phyloP scores from a whole-genome alignment of 2,329 filamentous ascomycete species.

The Aschersonia sp. region DNA sequence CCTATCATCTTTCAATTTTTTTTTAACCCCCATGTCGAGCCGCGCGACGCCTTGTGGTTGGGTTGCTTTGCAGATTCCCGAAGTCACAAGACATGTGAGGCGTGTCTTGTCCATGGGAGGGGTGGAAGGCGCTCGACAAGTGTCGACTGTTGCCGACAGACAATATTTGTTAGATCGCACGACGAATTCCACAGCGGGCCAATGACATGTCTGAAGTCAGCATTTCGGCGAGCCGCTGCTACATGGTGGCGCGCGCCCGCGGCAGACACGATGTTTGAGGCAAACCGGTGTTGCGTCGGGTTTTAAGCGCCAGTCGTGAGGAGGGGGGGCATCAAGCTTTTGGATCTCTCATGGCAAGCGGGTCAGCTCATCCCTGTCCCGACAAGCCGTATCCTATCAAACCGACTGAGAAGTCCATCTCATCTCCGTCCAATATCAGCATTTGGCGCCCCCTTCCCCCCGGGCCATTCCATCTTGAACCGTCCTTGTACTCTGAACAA shows the following conservation, averaged over 20 bases:
- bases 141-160: neutral
- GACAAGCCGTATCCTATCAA: neutral
- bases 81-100: constrained; percentile 27
- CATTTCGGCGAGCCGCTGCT: constrained; percentile 28
- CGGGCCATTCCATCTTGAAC: too few relatives aligned
- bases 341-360: constrained; percentile 1
- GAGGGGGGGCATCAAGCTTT: constrained; percentile 19
- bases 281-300: too few relatives aligned
- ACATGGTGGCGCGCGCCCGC: neutral
- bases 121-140: neutral
- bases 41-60: neutral
- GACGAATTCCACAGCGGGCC: constrained; percentile 10
- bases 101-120: too few relatives aligned
- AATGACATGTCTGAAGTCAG: constrained; percentile 23
- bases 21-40: neutral
- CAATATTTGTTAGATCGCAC: neutral
- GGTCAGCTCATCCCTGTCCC: constrained; percentile 3
- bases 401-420: neutral
- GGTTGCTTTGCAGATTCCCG: constrained; percentile 22
- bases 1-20: constrained; percentile 2
- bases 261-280: too few relatives aligned
- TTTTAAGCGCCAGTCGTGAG: constrained; percentile 30
- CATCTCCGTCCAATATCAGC: too few relatives aligned
- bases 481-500: too few relatives aligned
- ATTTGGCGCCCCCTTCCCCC: too few relatives aligned